Evolutionary conservation across 495 filamentous ascomycete species (phyloP), one percentile per base, ranked within the genome.

Genomic region (Talaromyces stipitatus): DNA sequence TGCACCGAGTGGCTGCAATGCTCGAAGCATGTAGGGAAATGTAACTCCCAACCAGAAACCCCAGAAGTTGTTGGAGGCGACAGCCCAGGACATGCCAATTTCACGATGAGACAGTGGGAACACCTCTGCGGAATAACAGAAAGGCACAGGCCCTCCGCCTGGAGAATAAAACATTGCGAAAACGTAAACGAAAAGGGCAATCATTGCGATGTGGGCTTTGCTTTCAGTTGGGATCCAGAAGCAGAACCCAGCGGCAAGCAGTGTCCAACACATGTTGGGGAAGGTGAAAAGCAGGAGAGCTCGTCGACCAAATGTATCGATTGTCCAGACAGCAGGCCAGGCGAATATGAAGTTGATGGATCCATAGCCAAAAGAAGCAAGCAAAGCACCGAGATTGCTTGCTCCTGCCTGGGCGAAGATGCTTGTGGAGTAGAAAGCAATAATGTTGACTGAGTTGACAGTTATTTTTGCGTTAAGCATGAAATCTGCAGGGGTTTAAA

Each of bases 321-420:
- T 95, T 7, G 88, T 91, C 74, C 79, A 89, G 27, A 95, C 77
- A 4, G 90, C 89, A 1, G 90, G 89, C 72, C 83, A 89, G 48
- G 89, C 87, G 61, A 94, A 94, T n/a, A 87, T 46, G 68, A 88
- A 92, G 70, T 94, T 92, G 61, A 92, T 78, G 1, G 89, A 66
- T 28, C 90, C 90, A 63, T 91, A 94, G 2, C 90, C 90, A 62
- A 83, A 88, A 0, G 87, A 91, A 2, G 84, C 85, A 14, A 88
- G 73, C 6, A 95, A 79, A 32, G 90, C 84, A 4, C 76, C 65
- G 53, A 75, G 78, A 14, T 79, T 69, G 52, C 33, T 68, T 18
- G 82, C 80, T 20, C 86, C 84, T 16, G 87, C 82, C 1, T 88
- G 60, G 6, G 65, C 62, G 73, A 92, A 92, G 50, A 94, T 77